Base-by-base conservation (phyloP, 164 flowering plant genomes). In the Nymphaea colorata region DNA sequence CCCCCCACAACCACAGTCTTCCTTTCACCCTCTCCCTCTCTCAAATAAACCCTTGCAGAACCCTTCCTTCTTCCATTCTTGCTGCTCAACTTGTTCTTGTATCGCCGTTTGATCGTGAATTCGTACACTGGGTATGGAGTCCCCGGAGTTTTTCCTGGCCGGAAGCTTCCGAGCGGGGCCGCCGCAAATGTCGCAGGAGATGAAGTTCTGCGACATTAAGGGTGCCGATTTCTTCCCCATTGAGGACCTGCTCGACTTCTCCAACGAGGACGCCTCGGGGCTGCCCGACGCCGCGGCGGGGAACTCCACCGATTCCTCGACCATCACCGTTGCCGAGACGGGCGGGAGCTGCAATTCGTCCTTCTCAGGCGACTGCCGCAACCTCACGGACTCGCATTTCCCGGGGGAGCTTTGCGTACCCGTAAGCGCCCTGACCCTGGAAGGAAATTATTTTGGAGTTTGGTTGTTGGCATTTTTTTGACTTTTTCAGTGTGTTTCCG, bases 181-280 rank as follows among this genome's bases (percentile, higher is more conserved):
- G 47, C 69, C 76, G 1, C 83, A 80, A 72, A 71, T 69, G 67
- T 16, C 77, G 5, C 72, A 81, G 6, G 84, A 89, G 60, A 82
- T 76, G 62, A 74, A 76, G 25, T 72, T 67, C 16, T 44, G 79
- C 8, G 79, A 76, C 36, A 41, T 69, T 8, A 82, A 82, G 59
- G n/a, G 69, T 2, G 81, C 70, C 4, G 93, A 87, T 61, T 81
- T 82, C 72, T 93, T 93, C 77, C 45, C 78, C 17, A 80, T 93
- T 2, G 98, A 93, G 5, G 98, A 90, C 70, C 87, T 90, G 41
- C 79, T 88, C n/a, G 96, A 93, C 76, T 87, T 90, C 77, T 82
- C 96, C 17, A 86, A 83, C 70, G 91, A 85, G 44, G 95, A 71
- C 3, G 67, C 61, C n/a, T 59, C 73, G 41, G 70, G 67, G 3